Base-by-base conservation (phyloP, 441 rosid genomes). In the Melastoma candidum region DNA sequence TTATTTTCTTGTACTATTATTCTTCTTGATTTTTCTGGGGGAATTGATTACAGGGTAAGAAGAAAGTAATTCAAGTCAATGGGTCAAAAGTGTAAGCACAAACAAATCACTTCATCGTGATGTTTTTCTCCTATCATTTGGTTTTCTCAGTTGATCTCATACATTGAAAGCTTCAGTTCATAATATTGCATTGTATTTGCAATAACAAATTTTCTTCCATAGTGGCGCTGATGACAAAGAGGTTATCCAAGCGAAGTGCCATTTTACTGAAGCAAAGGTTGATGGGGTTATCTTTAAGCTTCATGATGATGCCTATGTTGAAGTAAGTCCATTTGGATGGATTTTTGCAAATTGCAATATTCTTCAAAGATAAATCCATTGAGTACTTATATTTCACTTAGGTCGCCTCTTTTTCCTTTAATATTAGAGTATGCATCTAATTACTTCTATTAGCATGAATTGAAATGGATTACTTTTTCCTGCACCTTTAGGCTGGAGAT, bases 281-380 rank as follows among this genome's bases (percentile, higher is more conserved):
- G 89, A 81, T 59, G 12, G 52, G 9, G 7, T 49, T 6, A 45
- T 44, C 0, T 82, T 67, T 53, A 53, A 73, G 43, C 77, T 87
- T 14, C 49, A 71, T 27, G 86, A 84, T 26, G 80, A 78, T 59
- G 94, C 88, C 5, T 63, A 74, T 59, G 94, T 87, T 24, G 47
- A 80, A 50, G 93, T 76, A 12, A 63, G 69, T 57, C 36, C 47
- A 5, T 12, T 46, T 14, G 7, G 3, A 13, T 11, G 24, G 17
- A 32, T 17, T 47, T 44, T 26, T 0, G 1, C 25, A 25, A n/a
- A 41, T 39, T 44, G 47, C 9, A n/a, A 54, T 11, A 14, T 36
- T 36, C 14, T 47, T 41, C 41, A 1, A 36, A 4, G 8, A 36
- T 36, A 36, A 36, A 4, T 36, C 8, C 6, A 36, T 9, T 1